Evolutionary conservation across 1,284 basidiomycete genomes (phyloP), one percentile per base, ranked within the genome.

Genomic region (Pterulicium gracile): DNA sequence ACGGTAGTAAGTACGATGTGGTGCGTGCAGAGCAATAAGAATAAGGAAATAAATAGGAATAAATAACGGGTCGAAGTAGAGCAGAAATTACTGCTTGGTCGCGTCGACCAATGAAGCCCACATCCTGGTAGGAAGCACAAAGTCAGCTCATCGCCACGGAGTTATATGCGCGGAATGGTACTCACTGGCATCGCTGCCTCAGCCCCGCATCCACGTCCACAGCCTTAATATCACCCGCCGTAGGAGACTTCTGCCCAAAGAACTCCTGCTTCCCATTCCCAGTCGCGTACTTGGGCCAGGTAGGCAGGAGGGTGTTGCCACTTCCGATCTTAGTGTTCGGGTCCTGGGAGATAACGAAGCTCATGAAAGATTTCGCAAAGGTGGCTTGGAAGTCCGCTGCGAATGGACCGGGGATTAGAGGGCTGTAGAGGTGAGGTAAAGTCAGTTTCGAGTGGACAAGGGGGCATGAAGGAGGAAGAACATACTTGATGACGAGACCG

Each of bases 301-400:
- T 12, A 2, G 64, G 61, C 2, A 61, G 62, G 42, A 62, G 58
- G 21, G 56, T 60, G 2, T 55, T 46, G 0, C 52, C 44, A 47
- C 56, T 47, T n/a, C 19, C 36, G 15, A 55, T 49, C 46, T 70
- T 67, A 18, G 54, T 43, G 45, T 70, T 69, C 2, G 69, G 66
- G 49, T 70, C 54, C 18, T 58, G 52, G 1, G 58, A 56, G 40
- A 61, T 51, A 0, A 52, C 64, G 41, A 70, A 63, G 42, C 63
- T 56, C n/a, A 66, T 47, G 58, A 70, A 72, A 0, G 62, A 59
- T 45, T 64, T 58, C 3, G 64, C 53, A 44, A 72, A 72, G 3
- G 68, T 61, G 23, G 60, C 60, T 46, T 58, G 50, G 52, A 72
- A 70, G 4, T 53, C 43, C 52, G 69, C 68, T 20, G 61, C 52